phyloP scores from a whole-genome alignment of 2,329 filamentous ascomycete genomes.

The Fusarium coicis region DNA sequence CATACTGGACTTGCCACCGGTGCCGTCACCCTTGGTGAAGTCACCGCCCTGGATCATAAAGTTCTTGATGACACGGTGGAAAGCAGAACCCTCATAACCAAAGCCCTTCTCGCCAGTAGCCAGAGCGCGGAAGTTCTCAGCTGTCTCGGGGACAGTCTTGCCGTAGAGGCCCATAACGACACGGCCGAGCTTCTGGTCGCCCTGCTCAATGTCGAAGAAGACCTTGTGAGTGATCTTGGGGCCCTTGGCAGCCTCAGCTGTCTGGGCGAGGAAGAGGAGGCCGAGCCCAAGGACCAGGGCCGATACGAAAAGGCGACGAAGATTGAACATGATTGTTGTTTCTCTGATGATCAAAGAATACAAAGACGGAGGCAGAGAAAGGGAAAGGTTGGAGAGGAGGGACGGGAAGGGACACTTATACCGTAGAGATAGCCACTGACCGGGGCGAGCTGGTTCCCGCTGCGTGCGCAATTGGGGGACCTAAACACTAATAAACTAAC shows the following conservation, averaged over 20 bases:
- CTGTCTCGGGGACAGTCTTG: constrained; percentile 83
- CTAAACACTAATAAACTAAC: constrained; percentile 24
- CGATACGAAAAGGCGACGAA: constrained; percentile 77
- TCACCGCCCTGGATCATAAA: constrained; percentile 95
- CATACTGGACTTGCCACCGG: constrained; percentile 85
- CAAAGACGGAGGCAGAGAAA: constrained; percentile 10
- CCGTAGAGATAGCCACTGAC: constrained; percentile 26
- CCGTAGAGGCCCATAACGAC: constrained; percentile 87
- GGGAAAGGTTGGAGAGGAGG: constrained; percentile 21
- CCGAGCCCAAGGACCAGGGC: constrained; percentile 80
- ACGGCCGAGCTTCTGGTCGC: constrained; percentile 77
- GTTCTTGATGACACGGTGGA: constrained; percentile 90
- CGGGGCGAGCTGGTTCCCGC: constrained; percentile 29
- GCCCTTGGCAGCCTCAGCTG: constrained; percentile 80
- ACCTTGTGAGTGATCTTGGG: constrained; percentile 97
- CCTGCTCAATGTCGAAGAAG: constrained; percentile 85
- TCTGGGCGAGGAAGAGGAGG: constrained; percentile 80
- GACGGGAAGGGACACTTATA: constrained; percentile 43
- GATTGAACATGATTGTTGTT: constrained; percentile 73
- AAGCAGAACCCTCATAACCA: constrained; percentile 82
- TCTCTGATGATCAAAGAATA: constrained; percentile 32
- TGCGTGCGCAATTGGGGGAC: constrained; percentile 29
- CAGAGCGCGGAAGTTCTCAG: constrained; percentile 80
- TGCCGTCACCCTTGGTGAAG: constrained; percentile 85
- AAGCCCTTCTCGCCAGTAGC: constrained; percentile 88